A percentile compares a stretch with the other conserved stretches of the same genome.
Evolutionary conservation across 2,329 filamentous ascomycete genomes (phyloP).

Genomic region (Aspergillus neoniger): DNA sequence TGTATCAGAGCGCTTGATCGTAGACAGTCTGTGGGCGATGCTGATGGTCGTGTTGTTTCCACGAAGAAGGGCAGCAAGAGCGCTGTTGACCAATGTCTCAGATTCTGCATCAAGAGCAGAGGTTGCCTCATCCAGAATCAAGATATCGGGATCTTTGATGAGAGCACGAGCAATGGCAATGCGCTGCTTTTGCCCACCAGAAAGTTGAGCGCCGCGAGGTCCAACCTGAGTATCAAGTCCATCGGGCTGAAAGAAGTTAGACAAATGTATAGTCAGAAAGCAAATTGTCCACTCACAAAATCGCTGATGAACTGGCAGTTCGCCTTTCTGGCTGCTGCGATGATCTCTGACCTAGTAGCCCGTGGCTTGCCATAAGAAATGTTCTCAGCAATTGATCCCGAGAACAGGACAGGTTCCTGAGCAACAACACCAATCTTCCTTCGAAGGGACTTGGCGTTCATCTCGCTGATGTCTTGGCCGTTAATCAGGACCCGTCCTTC

Average conservation of each 20-base stretch:
- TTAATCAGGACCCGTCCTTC: conserved; percentile 78
- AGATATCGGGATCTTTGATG: conserved; percentile 92
- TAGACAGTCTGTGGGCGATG: conserved; percentile 92
- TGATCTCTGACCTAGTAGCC: conserved; percentile 77
- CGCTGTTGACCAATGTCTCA: conserved; percentile 93
- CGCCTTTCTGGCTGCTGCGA: conserved; percentile 82
- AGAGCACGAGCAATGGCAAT: conserved; percentile 95
- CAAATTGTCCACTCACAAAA: conserved; percentile 59
- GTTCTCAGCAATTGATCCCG: conserved; percentile 73
- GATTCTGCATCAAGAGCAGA: conserved; percentile 95
- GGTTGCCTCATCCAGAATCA: conserved; percentile 95
- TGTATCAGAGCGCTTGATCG: conserved; percentile 91
- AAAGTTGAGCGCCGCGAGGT: conserved; percentile 87
- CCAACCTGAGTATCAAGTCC: conserved; percentile 93
- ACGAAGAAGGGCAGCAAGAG: conserved; percentile 74
- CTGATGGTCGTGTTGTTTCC: conserved; percentile 96
- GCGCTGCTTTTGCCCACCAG: conserved; percentile 94
- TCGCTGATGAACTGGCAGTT: conserved; percentile 97
- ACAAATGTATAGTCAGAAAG: not conserved
- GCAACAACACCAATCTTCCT: conserved; percentile 92
- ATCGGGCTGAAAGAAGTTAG: conserved; percentile 62
- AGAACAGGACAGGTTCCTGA: conserved; percentile 93
- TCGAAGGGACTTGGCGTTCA: conserved; percentile 93
- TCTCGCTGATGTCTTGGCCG: conserved; percentile 74
- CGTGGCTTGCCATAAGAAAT: conserved; percentile 86